Evolutionary conservation across 2,329 filamentous ascomycete species (phyloP).

Genomic region (Clarireedia hainanense): DNA sequence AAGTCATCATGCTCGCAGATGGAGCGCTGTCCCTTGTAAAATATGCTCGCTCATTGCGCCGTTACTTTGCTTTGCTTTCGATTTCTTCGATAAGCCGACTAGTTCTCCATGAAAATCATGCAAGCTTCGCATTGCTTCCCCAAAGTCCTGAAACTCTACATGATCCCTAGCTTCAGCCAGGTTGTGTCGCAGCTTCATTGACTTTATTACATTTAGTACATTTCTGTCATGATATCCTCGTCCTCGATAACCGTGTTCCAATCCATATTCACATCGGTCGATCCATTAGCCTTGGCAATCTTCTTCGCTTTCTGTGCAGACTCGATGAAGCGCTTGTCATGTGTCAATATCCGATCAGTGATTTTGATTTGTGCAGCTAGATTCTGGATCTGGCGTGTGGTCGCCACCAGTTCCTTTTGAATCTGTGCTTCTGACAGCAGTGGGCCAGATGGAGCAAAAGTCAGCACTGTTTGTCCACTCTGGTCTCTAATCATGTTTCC

Average conservation of each 20-base stretch:
- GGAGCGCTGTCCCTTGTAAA: not conserved
- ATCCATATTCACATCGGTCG: constrained; percentile 14
- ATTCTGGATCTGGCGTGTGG: constrained; percentile 36
- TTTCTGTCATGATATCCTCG: constrained; percentile 26
- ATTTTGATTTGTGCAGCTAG: constrained; percentile 41
- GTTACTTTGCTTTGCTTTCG: constrained; percentile 1
- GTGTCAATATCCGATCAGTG: constrained; percentile 46
- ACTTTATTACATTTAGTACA: constrained; percentile 5
- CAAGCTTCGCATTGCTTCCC: not conserved
- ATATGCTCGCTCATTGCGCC: not conserved
- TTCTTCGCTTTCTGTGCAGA: constrained; percentile 37
- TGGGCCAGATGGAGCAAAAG: constrained; percentile 39
- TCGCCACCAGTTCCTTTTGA: constrained; percentile 37
- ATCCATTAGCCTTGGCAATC: constrained; percentile 32
- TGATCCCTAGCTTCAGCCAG: not conserved
- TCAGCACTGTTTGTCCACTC: constrained; percentile 39
- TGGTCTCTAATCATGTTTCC: constrained; percentile 38
- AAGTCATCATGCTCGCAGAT: not conserved
- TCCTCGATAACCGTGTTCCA: constrained; percentile 23
- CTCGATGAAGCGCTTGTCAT: constrained; percentile 49
- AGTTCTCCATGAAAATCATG: not conserved
- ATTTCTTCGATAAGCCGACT: constrained; percentile 6
- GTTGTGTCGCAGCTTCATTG: not conserved
- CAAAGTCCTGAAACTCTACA: not conserved
- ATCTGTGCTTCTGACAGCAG: constrained; percentile 44